Conservation (phyloP, 805 yeast genomes). For the Pichia cephalocereana region DNA sequence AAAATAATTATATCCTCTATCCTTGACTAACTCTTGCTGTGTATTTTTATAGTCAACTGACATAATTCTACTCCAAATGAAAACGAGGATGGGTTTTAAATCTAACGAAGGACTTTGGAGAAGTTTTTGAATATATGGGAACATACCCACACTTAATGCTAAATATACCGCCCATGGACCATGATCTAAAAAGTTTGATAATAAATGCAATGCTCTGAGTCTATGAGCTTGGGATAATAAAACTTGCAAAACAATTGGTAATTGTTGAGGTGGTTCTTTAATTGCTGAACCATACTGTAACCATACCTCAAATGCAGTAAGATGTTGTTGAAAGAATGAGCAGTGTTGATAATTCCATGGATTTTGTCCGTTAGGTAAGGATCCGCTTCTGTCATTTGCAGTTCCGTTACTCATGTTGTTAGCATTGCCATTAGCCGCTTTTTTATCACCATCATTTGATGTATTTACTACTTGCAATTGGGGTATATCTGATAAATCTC, state of each 20-base stretch:
- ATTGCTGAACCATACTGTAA: conserved; percentile 80
- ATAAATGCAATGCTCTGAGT: conserved; percentile 72
- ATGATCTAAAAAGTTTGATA: conserved; percentile 79
- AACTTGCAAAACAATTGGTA: conserved; percentile 90
- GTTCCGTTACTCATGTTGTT: background rate
- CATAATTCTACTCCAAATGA: conserved; percentile 97
- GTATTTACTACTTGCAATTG: conserved; percentile 19
- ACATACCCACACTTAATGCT: conserved; percentile 88
- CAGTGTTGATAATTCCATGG: conserved; percentile 69
- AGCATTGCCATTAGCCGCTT: background rate
- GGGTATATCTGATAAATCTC: conserved; percentile 22
- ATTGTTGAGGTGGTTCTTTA: conserved; percentile 85
- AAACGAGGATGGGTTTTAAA: conserved; percentile 84
- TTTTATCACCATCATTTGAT: conserved; percentile 1
- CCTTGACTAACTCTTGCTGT: conserved; percentile 87
- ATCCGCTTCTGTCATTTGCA: background rate
- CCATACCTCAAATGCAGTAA: conserved; percentile 96
- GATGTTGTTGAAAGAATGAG: conserved; percentile 89
- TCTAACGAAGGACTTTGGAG: conserved; percentile 94
- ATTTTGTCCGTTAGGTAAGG: background rate
- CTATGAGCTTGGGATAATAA: conserved; percentile 90
- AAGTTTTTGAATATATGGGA: conserved; percentile 85
- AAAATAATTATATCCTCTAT: conserved; percentile 83
- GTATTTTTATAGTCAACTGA: conserved; percentile 86
- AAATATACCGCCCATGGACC: conserved; percentile 98